These are phyloP conservation scores for Bruguiera parviflora DNA, from an alignment of 345 rosid genomes.

Conservation along the genomic window DNA sequence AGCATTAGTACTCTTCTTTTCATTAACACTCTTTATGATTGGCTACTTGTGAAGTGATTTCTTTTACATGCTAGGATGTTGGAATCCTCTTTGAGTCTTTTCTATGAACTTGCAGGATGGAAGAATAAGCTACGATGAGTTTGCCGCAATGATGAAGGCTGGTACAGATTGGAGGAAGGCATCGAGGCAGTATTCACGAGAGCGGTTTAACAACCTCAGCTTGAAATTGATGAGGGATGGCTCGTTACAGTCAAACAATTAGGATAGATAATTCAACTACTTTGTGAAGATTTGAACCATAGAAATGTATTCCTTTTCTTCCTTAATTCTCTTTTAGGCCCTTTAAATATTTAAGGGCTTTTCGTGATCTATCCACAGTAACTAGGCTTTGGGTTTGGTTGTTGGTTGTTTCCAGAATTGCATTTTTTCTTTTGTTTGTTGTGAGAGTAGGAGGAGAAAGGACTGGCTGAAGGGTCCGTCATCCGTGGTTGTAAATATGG, in stretches of 20 bases:
- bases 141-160: conserved; percentile 33
- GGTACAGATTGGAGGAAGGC: conserved; percentile 40
- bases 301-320: background rate
- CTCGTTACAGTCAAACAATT: conserved; percentile 27
- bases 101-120: conserved; percentile 26
- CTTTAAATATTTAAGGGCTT: background rate
- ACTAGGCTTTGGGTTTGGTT: conserved; percentile 18
- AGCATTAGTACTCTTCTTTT: too few species aligned
- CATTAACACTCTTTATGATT: too few species aligned
- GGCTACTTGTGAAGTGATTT: too few species aligned
- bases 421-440: conserved; percentile 16
- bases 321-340: background rate
- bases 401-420: conserved; percentile 6
- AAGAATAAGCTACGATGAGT: conserved; percentile 32
- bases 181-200: conserved; percentile 33
- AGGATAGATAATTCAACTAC: conserved; percentile 23
- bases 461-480: conserved; percentile 2
- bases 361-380: conserved; percentile 5
- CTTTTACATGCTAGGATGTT: too few species aligned
- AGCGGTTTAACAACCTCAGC: conserved; percentile 29
- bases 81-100: too few species aligned
- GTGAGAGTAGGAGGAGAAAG: conserved; percentile 10
- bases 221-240: conserved; percentile 32
- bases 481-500: conserved; percentile 33
- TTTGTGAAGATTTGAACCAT: background rate